These are phyloP conservation scores for Lactarius psammicola DNA, from an alignment of 768 basidiomycete genomes.

Conservation along the genomic window DNA sequence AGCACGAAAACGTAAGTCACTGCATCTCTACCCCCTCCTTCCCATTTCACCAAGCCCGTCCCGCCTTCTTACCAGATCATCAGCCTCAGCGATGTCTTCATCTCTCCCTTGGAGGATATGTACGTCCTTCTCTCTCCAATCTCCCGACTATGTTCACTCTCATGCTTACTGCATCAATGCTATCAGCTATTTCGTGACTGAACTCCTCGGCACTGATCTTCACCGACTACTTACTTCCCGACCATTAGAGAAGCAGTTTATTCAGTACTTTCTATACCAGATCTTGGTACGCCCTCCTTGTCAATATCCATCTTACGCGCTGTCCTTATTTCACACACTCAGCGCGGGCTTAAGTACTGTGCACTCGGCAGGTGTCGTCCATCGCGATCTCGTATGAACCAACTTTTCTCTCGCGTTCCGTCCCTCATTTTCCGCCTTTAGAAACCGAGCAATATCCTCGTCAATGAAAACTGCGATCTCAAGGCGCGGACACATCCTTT, in stretches of 20 bases:
- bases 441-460: slow-evolving; percentile 99
- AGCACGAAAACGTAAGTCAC: slow-evolving; percentile 90
- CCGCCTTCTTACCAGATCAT: slow-evolving; percentile 66
- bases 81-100: slow-evolving; percentile 98
- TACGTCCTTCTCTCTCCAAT: slow-evolving; percentile 40
- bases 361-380: slow-evolving; percentile 98
- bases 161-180: not conserved
- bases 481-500: slow-evolving; percentile 55
- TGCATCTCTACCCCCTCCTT: slow-evolving; percentile 8
- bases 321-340: slow-evolving; percentile 10
- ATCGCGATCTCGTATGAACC: slow-evolving; percentile 83
- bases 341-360: slow-evolving; percentile 99
- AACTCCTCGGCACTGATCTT: slow-evolving; percentile 95
- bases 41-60: slow-evolving; percentile 5
- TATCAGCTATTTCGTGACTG: slow-evolving; percentile 95
- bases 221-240: slow-evolving; percentile 95
- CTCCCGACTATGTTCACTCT: slow-evolving; percentile 4
- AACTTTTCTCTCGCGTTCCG: slow-evolving; percentile 5
- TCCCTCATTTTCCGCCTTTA: slow-evolving; percentile 34
- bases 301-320: slow-evolving; percentile 6
- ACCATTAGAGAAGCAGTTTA: slow-evolving; percentile 99
- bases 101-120: slow-evolving; percentile 99
- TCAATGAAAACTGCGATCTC: slow-evolving; percentile 99
- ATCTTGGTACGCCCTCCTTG: slow-evolving; percentile 66
- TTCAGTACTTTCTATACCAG: slow-evolving; percentile 99